Conservation (phyloP, 2,329 filamentous ascomycete genomes). For the Trichoderma sp. region DNA sequence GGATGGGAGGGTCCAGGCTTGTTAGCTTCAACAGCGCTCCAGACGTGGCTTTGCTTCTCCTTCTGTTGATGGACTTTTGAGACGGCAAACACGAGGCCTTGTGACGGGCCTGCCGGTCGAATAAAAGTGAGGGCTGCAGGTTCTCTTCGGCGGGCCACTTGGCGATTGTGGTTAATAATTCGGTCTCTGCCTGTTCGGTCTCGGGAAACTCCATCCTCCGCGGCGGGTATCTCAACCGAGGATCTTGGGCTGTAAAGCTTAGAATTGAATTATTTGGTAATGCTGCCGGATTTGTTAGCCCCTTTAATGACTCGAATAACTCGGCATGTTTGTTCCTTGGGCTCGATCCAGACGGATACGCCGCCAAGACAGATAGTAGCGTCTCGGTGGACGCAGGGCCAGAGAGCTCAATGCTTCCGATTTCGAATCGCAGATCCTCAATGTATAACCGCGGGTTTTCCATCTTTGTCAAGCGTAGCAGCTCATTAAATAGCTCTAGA, state of each 20-base stretch:
- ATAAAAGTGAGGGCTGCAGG: slow-evolving; percentile 55
- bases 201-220: slow-evolving; percentile 48
- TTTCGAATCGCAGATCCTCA: slow-evolving; percentile 68
- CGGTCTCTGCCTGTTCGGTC: slow-evolving; percentile 35
- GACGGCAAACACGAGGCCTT: slow-evolving; percentile 65
- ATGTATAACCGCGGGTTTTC: slow-evolving; percentile 61
- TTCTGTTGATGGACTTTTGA: slow-evolving; percentile 77
- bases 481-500: slow-evolving; percentile 63
- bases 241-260: slow-evolving; percentile 72
- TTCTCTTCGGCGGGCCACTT: slow-evolving; percentile 64
- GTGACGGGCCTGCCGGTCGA: slow-evolving; percentile 65
- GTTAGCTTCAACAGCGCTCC: slow-evolving; percentile 60
- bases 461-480: slow-evolving; percentile 56
- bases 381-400: slow-evolving; percentile 76
- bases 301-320: slow-evolving; percentile 51
- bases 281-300: slow-evolving; percentile 65
- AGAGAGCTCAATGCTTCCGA: slow-evolving; percentile 57
- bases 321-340: slow-evolving; percentile 41
- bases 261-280: slow-evolving; percentile 70
- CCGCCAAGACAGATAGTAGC: slow-evolving; percentile 65
- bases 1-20: slow-evolving; percentile 70
- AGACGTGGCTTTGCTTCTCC: slow-evolving; percentile 62
- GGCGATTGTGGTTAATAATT: slow-evolving; percentile 60
- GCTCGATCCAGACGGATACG: slow-evolving; percentile 39
- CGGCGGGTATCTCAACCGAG: slow-evolving; percentile 75